These are phyloP conservation scores for Mortierella sp. DNA, from an alignment of 371 early-diverging fungal genomes.

Conservation along the genomic window DNA sequence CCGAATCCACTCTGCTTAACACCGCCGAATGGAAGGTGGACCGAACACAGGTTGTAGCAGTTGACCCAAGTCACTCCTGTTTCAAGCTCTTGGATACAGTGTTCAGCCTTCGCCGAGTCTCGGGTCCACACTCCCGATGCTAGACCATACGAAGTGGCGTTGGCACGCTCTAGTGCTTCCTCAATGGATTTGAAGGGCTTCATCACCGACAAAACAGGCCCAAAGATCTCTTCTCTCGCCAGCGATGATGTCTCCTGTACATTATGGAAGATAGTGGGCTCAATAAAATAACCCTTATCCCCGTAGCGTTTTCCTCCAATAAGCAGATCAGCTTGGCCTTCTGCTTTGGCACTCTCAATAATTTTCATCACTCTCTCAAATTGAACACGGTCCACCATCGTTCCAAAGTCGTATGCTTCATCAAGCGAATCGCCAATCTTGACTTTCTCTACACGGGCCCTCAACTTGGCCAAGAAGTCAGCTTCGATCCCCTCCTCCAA, in stretches of 20 bases:
- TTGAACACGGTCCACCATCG: conserved; percentile 82
- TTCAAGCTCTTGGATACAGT: conserved; percentile 72
- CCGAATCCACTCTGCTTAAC: conserved; percentile 90
- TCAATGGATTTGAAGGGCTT: conserved; percentile 80
- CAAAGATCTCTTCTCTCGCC: conserved; percentile 92
- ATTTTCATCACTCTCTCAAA: conserved; percentile 79
- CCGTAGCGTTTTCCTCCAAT: conserved; percentile 80
- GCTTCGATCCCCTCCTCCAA: conserved; percentile 87
- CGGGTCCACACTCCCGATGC: conserved; percentile 90
- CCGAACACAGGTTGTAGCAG: conserved; percentile 69
- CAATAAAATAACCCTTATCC: conserved; percentile 80
- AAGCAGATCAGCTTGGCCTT: conserved; percentile 59
- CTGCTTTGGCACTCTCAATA: conserved; percentile 58
- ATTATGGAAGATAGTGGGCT: conserved; percentile 84
- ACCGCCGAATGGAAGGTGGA: conserved; percentile 89
- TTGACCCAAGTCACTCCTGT: conserved; percentile 90
- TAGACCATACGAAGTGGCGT: conserved; percentile 84
- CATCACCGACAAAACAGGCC: conserved; percentile 87
- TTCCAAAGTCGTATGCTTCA: conserved; percentile 74
- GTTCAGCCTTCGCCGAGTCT: conserved; percentile 74
- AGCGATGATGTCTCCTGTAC: conserved; percentile 75
- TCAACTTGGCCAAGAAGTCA: conserved; percentile 74
- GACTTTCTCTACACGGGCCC: conserved; percentile 66
- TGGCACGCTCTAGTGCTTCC: conserved; percentile 83
- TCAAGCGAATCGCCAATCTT: conserved; percentile 75